Conservation (phyloP, 2,329 filamentous ascomycete species). For the Hyphodiscus sp. region DNA sequence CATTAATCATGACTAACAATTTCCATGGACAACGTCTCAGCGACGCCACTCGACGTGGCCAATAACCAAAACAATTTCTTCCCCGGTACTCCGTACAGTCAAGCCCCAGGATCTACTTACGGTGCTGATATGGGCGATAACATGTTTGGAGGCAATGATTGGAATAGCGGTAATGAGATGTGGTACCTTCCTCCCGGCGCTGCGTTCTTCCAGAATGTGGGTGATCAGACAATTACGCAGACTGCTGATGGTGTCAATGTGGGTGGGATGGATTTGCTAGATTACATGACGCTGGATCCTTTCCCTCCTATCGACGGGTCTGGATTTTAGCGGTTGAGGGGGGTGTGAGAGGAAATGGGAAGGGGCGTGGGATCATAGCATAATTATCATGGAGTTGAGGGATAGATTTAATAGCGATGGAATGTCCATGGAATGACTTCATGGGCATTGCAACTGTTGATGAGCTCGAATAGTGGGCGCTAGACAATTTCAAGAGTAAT, state of each 20-base stretch:
- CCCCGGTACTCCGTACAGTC: slow-evolving; percentile 31
- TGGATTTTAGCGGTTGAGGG: background rate
- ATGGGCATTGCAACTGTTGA: no score
- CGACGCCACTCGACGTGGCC: slow-evolving; percentile 53
- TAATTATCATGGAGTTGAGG: background rate
- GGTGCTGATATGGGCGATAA: slow-evolving; percentile 29
- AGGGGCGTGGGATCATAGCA: background rate
- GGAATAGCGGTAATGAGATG: slow-evolving; percentile 42
- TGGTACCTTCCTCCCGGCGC: slow-evolving; percentile 61
- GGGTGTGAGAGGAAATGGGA: background rate
- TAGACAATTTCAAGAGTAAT: no score
- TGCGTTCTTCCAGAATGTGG: slow-evolving; percentile 60
- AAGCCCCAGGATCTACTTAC: slow-evolving; percentile 18
- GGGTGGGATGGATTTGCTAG: slow-evolving; percentile 58
- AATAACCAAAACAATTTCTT: slow-evolving; percentile 48
- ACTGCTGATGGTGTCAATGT: slow-evolving; percentile 62
- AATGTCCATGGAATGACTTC: no score
- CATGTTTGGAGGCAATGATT: slow-evolving; percentile 23
- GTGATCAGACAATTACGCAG: slow-evolving; percentile 56
- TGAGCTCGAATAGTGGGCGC: no score
- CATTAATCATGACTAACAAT: slow-evolving; percentile 2
- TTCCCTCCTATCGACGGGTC: slow-evolving; percentile 9
- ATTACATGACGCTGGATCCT: slow-evolving; percentile 60
- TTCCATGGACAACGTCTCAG: slow-evolving; percentile 40
- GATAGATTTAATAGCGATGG: no score